Evolutionary conservation across 257 asterid species (phyloP).

Genomic region (Solanum chmielewskii): DNA sequence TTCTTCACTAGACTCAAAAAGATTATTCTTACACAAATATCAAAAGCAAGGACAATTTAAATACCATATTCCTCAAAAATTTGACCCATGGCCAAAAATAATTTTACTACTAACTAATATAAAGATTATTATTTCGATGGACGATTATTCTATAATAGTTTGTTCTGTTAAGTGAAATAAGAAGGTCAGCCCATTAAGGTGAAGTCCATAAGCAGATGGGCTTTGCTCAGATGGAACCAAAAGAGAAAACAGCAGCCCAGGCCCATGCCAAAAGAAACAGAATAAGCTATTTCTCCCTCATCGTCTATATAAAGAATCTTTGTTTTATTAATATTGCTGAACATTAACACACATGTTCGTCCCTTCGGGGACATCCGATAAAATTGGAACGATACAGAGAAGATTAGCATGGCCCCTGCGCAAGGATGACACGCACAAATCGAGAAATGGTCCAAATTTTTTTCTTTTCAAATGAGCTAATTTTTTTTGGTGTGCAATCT

Average conservation of each 20-base stretch:
- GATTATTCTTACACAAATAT: too few species aligned
- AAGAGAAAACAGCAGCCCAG: neutral
- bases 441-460: slow-evolving; percentile 17
- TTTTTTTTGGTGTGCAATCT: too few species aligned
- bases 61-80: too few species aligned
- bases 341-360: neutral
- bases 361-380: slow-evolving; percentile 34
- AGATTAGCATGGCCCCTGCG: slow-evolving; percentile 35
- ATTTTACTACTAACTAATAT: too few species aligned
- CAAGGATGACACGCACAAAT: slow-evolving; percentile 39
- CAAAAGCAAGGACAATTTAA: too few species aligned
- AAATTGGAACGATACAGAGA: slow-evolving; percentile 30
- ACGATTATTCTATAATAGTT: too few species aligned
- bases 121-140: too few species aligned
- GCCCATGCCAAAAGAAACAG: neutral
- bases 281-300: neutral
- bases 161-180: neutral
- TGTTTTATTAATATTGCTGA: neutral
- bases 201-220: neutral
- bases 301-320: neutral
- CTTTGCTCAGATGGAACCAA: neutral
- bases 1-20: too few species aligned
- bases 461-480: neutral
- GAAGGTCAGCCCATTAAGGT: neutral
- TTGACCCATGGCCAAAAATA: too few species aligned